phyloP scores from a whole-genome alignment of 257 asterid genomes.

The Solanum virginianum region DNA sequence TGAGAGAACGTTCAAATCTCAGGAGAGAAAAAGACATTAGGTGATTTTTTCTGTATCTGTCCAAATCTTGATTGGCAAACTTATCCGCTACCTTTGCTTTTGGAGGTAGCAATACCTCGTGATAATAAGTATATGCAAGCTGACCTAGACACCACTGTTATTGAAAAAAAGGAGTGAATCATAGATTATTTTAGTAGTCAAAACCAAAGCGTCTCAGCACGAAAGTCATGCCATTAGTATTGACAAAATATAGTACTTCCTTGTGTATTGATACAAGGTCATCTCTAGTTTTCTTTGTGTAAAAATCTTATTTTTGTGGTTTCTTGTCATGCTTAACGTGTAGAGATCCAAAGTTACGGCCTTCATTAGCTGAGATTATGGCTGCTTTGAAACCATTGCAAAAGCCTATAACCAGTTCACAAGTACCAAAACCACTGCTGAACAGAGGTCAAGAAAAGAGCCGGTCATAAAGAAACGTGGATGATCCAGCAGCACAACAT shows the following conservation, averaged over 20 bases:
- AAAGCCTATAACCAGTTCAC: conserved; percentile 55
- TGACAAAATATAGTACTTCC: background rate
- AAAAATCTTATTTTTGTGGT: background rate
- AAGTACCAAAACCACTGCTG: conserved; percentile 13
- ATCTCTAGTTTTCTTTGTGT: background rate
- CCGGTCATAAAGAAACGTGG: conserved; percentile 21
- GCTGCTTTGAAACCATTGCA: conserved; percentile 78
- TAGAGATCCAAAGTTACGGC: conserved; percentile 76
- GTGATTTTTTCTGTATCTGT: background rate
- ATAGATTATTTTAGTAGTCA: background rate
- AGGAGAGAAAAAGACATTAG: background rate
- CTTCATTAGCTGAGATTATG: conserved; percentile 83
- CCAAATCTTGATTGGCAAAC: background rate
- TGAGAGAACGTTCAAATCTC: background rate
- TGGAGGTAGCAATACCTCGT: background rate
- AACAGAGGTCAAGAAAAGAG: conserved; percentile 38
- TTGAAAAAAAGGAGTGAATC: background rate
- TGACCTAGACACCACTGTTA: background rate
- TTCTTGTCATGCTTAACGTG: background rate
- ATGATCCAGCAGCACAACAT: conserved; percentile 8
- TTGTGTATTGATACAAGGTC: background rate
- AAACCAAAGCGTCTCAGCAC: background rate
- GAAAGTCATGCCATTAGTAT: background rate
- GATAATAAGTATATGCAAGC: background rate
- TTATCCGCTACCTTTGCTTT: background rate